phyloP scores from a whole-genome alignment of 805 yeast species.

The Saccharomycopsis vini region DNA sequence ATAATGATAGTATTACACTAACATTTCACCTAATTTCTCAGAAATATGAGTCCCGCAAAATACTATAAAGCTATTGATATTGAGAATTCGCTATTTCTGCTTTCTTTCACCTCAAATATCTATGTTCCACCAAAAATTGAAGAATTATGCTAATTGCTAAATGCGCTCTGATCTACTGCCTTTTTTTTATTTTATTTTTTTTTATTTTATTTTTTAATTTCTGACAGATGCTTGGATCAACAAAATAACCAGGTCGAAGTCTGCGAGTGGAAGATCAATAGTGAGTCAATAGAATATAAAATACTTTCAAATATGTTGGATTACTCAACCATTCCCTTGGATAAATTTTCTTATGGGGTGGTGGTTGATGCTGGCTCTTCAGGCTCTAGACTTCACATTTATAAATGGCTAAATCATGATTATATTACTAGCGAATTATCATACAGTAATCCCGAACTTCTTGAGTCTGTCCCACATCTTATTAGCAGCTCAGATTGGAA shows the following conservation, averaged over 20 bases:
- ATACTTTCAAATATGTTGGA: constrained; percentile 5
- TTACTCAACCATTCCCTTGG: constrained; percentile 3
- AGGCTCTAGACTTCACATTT: constrained; percentile 82
- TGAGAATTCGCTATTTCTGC: too few relatives aligned
- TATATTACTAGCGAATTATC: constrained; percentile 25
- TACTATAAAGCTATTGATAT: neutral
- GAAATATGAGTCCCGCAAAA: too few relatives aligned
- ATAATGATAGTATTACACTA: too few relatives aligned
- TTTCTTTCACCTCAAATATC: too few relatives aligned
- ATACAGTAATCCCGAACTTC: constrained; percentile 25
- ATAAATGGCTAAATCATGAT: constrained; percentile 60
- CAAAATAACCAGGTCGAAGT: too few relatives aligned
- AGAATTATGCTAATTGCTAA: too few relatives aligned
- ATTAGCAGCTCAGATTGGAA: constrained; percentile 61
- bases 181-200: too few relatives aligned
- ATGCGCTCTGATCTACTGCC: too few relatives aligned
- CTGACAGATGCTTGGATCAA: neutral
- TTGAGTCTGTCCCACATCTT: constrained; percentile 60
- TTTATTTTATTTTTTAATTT: neutral
- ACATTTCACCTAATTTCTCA: too few relatives aligned
- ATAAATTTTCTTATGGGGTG: constrained; percentile 50
- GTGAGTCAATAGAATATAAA: too few relatives aligned
- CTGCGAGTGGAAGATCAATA: too few relatives aligned
- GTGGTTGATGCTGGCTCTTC: constrained; percentile 94
- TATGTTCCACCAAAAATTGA: too few relatives aligned